Evolutionary conservation across 2,329 filamentous ascomycete genomes (phyloP).

Genomic region (Monosporascus sp.): DNA sequence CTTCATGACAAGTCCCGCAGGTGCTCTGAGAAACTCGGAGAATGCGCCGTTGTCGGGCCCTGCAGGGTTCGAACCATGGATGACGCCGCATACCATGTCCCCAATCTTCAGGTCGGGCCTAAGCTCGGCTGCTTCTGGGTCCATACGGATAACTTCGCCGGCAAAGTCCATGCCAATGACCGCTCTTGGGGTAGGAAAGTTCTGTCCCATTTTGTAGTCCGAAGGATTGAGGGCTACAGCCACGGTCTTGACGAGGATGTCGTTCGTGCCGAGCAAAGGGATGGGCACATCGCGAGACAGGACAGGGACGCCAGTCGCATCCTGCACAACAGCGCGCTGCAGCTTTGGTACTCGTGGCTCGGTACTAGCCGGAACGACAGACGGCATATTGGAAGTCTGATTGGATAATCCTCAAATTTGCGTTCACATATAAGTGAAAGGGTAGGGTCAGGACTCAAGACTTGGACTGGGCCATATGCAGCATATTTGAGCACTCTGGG

Average conservation of each 20-base stretch:
- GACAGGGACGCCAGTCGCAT: too few relatives aligned
- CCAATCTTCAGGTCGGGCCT: not conserved
- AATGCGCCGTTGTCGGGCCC: not conserved
- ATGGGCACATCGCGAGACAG: too few relatives aligned
- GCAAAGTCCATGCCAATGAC: not conserved
- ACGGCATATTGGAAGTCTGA: too few relatives aligned
- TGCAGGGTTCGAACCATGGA: not conserved
- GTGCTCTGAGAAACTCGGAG: not conserved
- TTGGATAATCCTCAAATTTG: too few relatives aligned
- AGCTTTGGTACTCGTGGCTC: too few relatives aligned
- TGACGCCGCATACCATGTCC: not conserved
- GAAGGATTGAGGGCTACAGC: not conserved
- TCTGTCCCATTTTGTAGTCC: not conserved
- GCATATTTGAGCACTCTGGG: too few relatives aligned
- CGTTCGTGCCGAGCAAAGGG: too few relatives aligned
- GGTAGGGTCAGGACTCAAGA: too few relatives aligned
- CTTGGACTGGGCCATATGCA: too few relatives aligned
- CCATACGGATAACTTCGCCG: not conserved
- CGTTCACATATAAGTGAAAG: too few relatives aligned
- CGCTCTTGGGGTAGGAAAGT: not conserved
- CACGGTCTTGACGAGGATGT: not conserved
- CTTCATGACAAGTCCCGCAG: not conserved
- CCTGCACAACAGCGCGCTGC: too few relatives aligned
- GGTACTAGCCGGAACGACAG: too few relatives aligned
- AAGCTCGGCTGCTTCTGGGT: not conserved